These are phyloP conservation scores for Paecilomyces sp. DNA, from an alignment of 2,329 filamentous ascomycete genomes.

Conservation along the genomic window DNA sequence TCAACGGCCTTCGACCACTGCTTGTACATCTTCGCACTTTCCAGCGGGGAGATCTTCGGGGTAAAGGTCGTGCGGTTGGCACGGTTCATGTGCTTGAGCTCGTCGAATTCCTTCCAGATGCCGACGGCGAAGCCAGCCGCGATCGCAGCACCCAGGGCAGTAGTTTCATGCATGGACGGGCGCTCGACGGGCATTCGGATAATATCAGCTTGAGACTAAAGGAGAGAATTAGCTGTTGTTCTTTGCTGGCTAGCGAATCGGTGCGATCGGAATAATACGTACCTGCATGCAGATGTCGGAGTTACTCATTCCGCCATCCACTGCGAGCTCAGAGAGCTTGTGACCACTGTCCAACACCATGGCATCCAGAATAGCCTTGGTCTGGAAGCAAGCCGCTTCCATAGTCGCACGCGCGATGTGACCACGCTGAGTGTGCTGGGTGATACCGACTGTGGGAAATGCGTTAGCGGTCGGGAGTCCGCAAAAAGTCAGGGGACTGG, in stretches of 20 bases:
- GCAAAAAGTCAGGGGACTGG: background rate
- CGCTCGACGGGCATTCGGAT: constrained; percentile 77
- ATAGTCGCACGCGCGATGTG: constrained; percentile 86
- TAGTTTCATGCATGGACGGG: constrained; percentile 84
- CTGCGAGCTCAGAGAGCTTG: constrained; percentile 65
- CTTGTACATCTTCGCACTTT: constrained; percentile 57
- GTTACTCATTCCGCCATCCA: constrained; percentile 85
- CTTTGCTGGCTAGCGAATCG: background rate
- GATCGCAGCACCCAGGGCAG: constrained; percentile 79
- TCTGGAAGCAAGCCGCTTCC: constrained; percentile 88
- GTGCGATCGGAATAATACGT: constrained; percentile 15
- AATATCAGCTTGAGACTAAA: constrained; percentile 73
- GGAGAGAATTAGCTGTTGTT: background rate
- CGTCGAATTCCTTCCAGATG: constrained; percentile 69
- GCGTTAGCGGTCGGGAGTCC: background rate
- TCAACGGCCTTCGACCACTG: constrained; percentile 71
- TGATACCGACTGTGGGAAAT: constrained; percentile 59
- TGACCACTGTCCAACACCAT: constrained; percentile 84
- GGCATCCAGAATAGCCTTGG: constrained; percentile 81
- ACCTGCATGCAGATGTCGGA: constrained; percentile 82
- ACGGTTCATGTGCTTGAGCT: constrained; percentile 66
- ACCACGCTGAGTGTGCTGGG: constrained; percentile 74
- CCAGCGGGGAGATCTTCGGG: constrained; percentile 54
- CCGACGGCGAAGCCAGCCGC: constrained; percentile 78
- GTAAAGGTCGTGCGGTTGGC: constrained; percentile 63